These are phyloP conservation scores for Basidiobolus meristosporus DNA, from an alignment of 371 early-diverging fungal species.

Conservation along the genomic window DNA sequence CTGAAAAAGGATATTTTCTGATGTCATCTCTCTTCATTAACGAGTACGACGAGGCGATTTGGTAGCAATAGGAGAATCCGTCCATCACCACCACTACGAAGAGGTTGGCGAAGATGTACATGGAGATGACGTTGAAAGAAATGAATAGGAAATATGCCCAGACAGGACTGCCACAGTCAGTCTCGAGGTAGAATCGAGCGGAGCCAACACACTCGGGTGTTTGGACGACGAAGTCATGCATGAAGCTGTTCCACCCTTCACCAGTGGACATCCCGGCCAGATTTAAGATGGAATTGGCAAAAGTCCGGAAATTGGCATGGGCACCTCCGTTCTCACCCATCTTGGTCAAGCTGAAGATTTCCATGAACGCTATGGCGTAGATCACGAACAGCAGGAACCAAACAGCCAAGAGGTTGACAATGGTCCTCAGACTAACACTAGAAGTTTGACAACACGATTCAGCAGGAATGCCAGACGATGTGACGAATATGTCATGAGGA, in stretches of 20 bases:
- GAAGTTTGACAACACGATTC: slow-evolving; percentile 33
- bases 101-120: slow-evolving; percentile 55
- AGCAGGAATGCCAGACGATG: too few relatives aligned
- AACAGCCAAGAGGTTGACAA: slow-evolving; percentile 37
- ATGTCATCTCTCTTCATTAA: too few relatives aligned
- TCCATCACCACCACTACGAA: slow-evolving; percentile 52
- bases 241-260: slow-evolving; percentile 53
- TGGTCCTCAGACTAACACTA: slow-evolving; percentile 34
- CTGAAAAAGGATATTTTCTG: too few relatives aligned
- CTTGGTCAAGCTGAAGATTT: slow-evolving; percentile 45
- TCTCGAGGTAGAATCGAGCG: slow-evolving; percentile 21
- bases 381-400: slow-evolving; percentile 45
- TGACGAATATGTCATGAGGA: too few relatives aligned
- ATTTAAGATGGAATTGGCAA: slow-evolving; percentile 30
- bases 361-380: slow-evolving; percentile 49
- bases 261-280: slow-evolving; percentile 46
- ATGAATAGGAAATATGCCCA: slow-evolving; percentile 44
- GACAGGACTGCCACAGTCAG: slow-evolving; percentile 39
- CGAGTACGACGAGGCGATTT: too few relatives aligned
- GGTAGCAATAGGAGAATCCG: slow-evolving; percentile 50
- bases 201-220: slow-evolving; percentile 37
- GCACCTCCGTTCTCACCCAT: slow-evolving; percentile 27
- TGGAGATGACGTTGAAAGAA: slow-evolving; percentile 48
- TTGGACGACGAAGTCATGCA: slow-evolving; percentile 45
- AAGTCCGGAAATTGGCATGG: slow-evolving; percentile 38